A percentile compares a stretch with the other conserved stretches of the same genome.
Evolutionary conservation across 2,329 filamentous ascomycete species (phyloP).

Genomic region (Gaeumannomyces tritici): DNA sequence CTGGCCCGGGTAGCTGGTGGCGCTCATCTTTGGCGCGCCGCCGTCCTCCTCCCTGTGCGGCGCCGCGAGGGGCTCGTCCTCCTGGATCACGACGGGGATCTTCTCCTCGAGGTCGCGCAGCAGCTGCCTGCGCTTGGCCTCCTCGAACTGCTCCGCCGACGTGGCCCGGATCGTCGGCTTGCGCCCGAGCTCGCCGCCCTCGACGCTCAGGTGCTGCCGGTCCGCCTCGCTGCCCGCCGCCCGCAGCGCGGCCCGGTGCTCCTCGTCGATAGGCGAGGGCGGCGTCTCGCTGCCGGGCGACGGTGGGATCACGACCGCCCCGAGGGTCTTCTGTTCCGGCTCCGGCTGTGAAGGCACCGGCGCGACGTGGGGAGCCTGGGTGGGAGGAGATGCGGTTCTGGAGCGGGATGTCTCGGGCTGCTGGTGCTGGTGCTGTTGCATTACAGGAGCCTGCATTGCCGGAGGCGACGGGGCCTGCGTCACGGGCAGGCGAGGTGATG

Average conservation of each 20-base stretch:
- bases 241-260: slow-evolving; percentile 11
- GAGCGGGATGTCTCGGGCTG: neutral
- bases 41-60: slow-evolving; percentile 29
- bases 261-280: slow-evolving; percentile 27
- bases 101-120: slow-evolving; percentile 42
- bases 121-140: slow-evolving; percentile 32
- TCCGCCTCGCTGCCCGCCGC: slow-evolving; percentile 4
- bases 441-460: neutral
- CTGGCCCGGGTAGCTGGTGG: slow-evolving; percentile 60
- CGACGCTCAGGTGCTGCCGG: neutral
- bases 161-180: slow-evolving; percentile 17
- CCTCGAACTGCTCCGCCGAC: slow-evolving; percentile 25
- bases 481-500: slow-evolving; percentile 6
- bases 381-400: neutral
- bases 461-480: neutral
- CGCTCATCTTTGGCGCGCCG: slow-evolving; percentile 48
- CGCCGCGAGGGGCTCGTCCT: slow-evolving; percentile 10
- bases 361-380: neutral
- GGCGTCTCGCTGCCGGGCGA: slow-evolving; percentile 1
- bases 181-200: slow-evolving; percentile 11
- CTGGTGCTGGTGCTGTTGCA: neutral
- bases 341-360: neutral
- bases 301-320: neutral
- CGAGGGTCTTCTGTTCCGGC: neutral
- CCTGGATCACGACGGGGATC: slow-evolving; percentile 30